Percentiles rank a stretch among this genome's conserved stretches.
phyloP scores from a whole-genome alignment of 306 rosid genomes.

The Fragaria nilgerrensis region DNA sequence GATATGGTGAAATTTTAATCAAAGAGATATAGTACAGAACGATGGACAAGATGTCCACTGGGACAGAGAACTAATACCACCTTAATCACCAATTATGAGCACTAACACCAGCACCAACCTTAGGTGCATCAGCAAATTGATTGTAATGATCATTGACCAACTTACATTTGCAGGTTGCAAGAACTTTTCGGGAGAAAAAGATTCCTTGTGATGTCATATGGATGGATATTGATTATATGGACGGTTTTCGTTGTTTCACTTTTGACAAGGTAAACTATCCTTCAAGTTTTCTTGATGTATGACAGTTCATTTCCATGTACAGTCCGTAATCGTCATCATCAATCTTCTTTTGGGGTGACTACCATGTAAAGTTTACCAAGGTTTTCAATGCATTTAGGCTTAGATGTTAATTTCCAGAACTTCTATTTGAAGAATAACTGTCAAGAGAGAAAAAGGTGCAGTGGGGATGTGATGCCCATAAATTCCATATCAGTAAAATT shows the following conservation, averaged over 20 bases:
- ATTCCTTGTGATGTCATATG: slow-evolving; percentile 91
- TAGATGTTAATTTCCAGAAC: background rate
- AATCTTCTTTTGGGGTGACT: background rate
- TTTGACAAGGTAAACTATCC: slow-evolving; percentile 60
- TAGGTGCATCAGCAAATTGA: background rate
- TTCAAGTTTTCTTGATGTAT: background rate
- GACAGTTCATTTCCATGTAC: background rate
- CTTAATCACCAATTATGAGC: background rate
- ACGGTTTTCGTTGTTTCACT: slow-evolving; percentile 91
- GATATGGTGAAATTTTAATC: background rate
- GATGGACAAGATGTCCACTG: background rate
- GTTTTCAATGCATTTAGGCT: background rate
- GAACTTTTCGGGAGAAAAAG: slow-evolving; percentile 61
- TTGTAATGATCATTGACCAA: slow-evolving; percentile 20
- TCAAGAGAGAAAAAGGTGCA: background rate
- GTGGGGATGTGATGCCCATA: background rate
- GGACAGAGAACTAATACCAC: background rate
- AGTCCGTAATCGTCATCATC: background rate
- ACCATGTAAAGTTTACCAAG: background rate
- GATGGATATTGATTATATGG: slow-evolving; percentile 98
- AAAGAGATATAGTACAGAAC: background rate
- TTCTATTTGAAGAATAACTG: background rate
- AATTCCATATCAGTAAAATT: background rate
- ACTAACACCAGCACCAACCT: background rate
- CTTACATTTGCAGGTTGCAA: slow-evolving; percentile 59